Percentiles rank a stretch among this genome's conserved stretches.
phyloP scores from a whole-genome alignment of 495 filamentous ascomycete genomes.

The Trichodelitschia bisporula region DNA sequence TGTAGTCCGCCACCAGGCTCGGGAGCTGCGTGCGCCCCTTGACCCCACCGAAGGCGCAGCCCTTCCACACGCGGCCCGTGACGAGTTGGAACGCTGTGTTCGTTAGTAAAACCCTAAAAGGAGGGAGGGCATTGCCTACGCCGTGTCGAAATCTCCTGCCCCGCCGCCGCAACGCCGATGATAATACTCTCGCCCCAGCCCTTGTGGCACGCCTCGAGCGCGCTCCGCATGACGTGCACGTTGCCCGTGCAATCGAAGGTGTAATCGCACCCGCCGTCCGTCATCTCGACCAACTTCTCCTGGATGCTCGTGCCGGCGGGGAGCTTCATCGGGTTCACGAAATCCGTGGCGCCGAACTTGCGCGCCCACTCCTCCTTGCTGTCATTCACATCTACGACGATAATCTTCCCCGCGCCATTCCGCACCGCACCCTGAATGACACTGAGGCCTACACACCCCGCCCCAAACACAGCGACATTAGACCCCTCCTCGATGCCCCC shows the following conservation, averaged over 20 bases:
- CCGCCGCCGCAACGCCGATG: constrained; percentile 91
- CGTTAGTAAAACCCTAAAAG: constrained; percentile 2
- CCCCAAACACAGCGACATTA: constrained; percentile 85
- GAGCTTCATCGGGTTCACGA: constrained; percentile 77
- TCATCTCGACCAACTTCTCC: constrained; percentile 87
- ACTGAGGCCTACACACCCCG: constrained; percentile 81
- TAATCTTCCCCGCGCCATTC: constrained; percentile 69
- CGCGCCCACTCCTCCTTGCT: constrained; percentile 72
- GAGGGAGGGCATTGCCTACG: constrained; percentile 34
- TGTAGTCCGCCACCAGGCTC: constrained; percentile 72
- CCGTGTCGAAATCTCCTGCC: constrained; percentile 86
- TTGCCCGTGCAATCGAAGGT: constrained; percentile 99
- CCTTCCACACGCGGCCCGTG: constrained; percentile 92
- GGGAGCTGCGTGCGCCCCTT: constrained; percentile 89
- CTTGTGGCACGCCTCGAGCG: constrained; percentile 96
- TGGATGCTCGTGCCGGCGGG: constrained; percentile 50
- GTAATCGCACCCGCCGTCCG: constrained; percentile 96
- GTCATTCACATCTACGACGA: constrained; percentile 87
- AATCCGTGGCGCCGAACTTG: constrained; percentile 93
- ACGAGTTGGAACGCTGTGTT: constrained; percentile 83
- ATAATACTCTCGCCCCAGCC: constrained; percentile 97
- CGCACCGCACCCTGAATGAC: constrained; percentile 90
- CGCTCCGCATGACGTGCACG: constrained; percentile 83
- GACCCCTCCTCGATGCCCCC: constrained; percentile 53
- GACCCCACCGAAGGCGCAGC: constrained; percentile 92